A percentile compares a stretch with the other conserved stretches of the same genome.
phyloP scores from a whole-genome alignment of 1,139 yeast genomes.

The Taphrina pruni region DNA sequence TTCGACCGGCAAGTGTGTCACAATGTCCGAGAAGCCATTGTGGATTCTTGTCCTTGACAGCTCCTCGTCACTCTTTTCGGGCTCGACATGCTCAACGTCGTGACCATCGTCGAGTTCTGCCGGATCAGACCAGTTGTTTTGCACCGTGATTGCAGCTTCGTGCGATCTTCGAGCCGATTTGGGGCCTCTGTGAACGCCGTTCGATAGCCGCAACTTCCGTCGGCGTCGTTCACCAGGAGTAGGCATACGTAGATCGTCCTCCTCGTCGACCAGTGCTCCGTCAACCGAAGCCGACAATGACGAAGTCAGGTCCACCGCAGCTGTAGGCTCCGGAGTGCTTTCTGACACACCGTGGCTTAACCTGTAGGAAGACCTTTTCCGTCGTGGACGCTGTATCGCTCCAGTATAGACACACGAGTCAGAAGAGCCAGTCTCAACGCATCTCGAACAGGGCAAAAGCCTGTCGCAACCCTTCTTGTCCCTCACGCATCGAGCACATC shows the following conservation, averaged over 20 bases:
- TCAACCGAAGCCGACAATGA: too few species aligned
- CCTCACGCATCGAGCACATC: slow-evolving; percentile 18
- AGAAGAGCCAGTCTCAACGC: not conserved
- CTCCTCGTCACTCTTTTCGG: slow-evolving; percentile 28
- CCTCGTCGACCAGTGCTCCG: not conserved
- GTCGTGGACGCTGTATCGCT: not conserved
- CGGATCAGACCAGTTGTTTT: slow-evolving; percentile 18
- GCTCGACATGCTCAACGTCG: slow-evolving; percentile 4
- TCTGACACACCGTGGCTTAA: too few species aligned
- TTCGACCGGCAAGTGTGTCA: slow-evolving; percentile 36
- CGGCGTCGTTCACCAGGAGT: not conserved
- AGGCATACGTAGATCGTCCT: not conserved
- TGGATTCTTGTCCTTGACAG: slow-evolving; percentile 1
- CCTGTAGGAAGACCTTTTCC: not conserved
- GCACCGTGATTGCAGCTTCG: not conserved
- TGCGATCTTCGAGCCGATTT: too few species aligned
- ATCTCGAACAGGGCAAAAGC: slow-evolving; percentile 8
- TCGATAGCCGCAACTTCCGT: not conserved
- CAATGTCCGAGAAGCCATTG: slow-evolving; percentile 20
- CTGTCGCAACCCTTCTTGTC: slow-evolving; percentile 25
- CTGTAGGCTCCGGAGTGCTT: too few species aligned
- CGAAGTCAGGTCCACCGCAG: too few species aligned
- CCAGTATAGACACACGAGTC: slow-evolving; percentile 17
- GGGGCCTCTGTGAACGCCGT: not conserved
- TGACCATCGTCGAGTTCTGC: not conserved